These are phyloP conservation scores for Pseudonectria foliicola DNA, from an alignment of 2,329 filamentous ascomycete species.

Conservation along the genomic window DNA sequence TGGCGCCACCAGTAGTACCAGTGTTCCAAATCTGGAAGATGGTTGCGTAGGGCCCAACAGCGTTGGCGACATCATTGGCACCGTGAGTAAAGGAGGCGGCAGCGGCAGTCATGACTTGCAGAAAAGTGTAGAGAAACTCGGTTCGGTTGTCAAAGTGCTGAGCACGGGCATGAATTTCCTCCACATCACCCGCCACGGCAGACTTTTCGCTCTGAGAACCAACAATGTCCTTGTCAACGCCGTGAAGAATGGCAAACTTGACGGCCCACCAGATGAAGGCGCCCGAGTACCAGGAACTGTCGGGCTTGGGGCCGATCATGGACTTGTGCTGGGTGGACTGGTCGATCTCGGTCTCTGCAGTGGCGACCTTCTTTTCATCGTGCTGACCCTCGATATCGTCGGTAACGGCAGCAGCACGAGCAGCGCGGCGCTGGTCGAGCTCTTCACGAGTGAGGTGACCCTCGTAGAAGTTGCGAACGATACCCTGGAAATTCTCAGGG, in stretches of 20 bases:
- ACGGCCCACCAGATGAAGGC: slow-evolving; percentile 36
- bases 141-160: slow-evolving; percentile 54
- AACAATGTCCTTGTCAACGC: slow-evolving; percentile 38
- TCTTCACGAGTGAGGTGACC: slow-evolving; percentile 49
- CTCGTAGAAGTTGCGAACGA: slow-evolving; percentile 48
- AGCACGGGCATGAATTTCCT: slow-evolving; percentile 49
- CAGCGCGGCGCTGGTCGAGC: slow-evolving; percentile 35
- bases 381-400: slow-evolving; percentile 19
- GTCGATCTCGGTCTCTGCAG: slow-evolving; percentile 25
- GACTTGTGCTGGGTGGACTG: slow-evolving; percentile 21
- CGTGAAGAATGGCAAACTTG: slow-evolving; percentile 41
- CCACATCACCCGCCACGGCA: slow-evolving; percentile 45
- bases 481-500: slow-evolving; percentile 34
- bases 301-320: slow-evolving; percentile 33
- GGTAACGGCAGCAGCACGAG: slow-evolving; percentile 10
- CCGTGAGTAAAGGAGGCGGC: slow-evolving; percentile 60
- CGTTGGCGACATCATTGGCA: slow-evolving; percentile 59
- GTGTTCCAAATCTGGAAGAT: slow-evolving; percentile 54
- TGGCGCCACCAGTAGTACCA: slow-evolving; percentile 34
- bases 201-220: slow-evolving; percentile 27
- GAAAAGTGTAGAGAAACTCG: slow-evolving; percentile 55
- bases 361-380: slow-evolving; percentile 17
- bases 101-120: slow-evolving; percentile 53
- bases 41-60: slow-evolving; percentile 55
- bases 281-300: slow-evolving; percentile 35